Percentiles rank a stretch among this genome's conserved stretches.
Evolutionary conservation across 2,329 filamentous ascomycete species (phyloP).

Genomic region (Paradendryphiella salina): DNA sequence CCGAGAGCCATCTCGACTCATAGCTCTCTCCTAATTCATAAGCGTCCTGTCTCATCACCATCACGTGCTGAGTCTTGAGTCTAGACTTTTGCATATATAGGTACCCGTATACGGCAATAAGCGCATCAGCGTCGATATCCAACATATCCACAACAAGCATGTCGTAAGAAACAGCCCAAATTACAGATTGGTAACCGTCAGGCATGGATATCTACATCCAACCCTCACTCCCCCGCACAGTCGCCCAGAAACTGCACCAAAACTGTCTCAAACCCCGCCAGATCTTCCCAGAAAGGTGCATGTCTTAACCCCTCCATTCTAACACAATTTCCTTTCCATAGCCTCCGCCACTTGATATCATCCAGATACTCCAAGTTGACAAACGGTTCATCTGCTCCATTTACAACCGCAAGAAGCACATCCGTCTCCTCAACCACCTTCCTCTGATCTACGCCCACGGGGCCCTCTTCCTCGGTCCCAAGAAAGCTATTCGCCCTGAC

Average conservation of each 20-base stretch:
- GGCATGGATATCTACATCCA: too few species aligned
- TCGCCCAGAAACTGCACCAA: constrained; percentile 26
- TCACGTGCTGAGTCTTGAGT: too few species aligned
- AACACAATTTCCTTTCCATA: constrained; percentile 36
- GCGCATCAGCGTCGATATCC: too few species aligned
- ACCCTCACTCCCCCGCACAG: constrained; percentile 1
- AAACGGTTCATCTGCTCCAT: constrained; percentile 37
- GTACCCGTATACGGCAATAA: too few species aligned
- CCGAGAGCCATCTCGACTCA: too few species aligned
- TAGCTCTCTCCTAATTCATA: too few species aligned
- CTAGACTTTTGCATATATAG: too few species aligned
- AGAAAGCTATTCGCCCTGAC: constrained; percentile 31
- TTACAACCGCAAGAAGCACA: constrained; percentile 34
- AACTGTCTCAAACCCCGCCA: constrained; percentile 19
- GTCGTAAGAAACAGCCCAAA: too few species aligned
- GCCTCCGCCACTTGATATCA: constrained; percentile 27
- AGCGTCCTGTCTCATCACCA: too few species aligned
- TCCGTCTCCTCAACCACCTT: constrained; percentile 23
- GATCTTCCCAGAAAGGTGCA: constrained; percentile 41
- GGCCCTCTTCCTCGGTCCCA: constrained; percentile 9
- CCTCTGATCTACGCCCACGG: constrained; percentile 26
- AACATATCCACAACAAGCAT: too few species aligned
- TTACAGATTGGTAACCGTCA: too few species aligned
- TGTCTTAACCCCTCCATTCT: constrained; percentile 32
- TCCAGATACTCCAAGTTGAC: constrained; percentile 41